Evolutionary conservation across 495 filamentous ascomycete species (phyloP), one percentile per base, ranked within the genome.

Genomic region (Parmelia sp.): DNA sequence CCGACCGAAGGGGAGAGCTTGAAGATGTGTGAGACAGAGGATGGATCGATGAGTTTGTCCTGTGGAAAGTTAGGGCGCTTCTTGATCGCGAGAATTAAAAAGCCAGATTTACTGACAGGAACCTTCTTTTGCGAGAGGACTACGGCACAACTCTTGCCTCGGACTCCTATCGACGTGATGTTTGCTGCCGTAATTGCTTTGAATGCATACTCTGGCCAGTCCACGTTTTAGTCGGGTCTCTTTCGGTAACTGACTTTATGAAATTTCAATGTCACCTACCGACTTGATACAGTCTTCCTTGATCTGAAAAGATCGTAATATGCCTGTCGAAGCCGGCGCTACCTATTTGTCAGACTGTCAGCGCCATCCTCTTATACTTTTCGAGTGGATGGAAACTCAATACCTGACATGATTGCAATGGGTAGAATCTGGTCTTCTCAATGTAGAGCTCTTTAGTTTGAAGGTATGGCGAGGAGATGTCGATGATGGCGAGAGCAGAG

Each of bases 81-180:
- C 21, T 64, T 40, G 44, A 29, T 7, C 23, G 33, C 27, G n/a
- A 49, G n/a, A 56, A 27, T 6, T 15, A 27, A 35, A 19, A 35
- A 49, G 39, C 61, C 23, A n/a, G 35, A 61, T 66, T 40, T 63
- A 81, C 93, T 69, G 87, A 97, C 94, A 63, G 94, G 93, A 68
- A 98, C 94, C 79, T 98, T 98, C 86, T 98, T 98, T 82, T 98
- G 94, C 58, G 94, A 97, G 70, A 98, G 79, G 23, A 98, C 90
- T 29, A 98, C 94, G 17, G 95, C 93, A 75, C 93, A 97, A 79
- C 90, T 85, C 81, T 97, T 97, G 74, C 94, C 94, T 75, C 92
- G 84, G 66, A 98, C 85, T 65, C 94, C 95, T 74, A 98, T 85
- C 65, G 94, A 94, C 77, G 94, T 97, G 75, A 97, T 98, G 75